Conservation (phyloP, 2,329 filamentous ascomycete species). For the Ascocoryne sarcoides region DNA sequence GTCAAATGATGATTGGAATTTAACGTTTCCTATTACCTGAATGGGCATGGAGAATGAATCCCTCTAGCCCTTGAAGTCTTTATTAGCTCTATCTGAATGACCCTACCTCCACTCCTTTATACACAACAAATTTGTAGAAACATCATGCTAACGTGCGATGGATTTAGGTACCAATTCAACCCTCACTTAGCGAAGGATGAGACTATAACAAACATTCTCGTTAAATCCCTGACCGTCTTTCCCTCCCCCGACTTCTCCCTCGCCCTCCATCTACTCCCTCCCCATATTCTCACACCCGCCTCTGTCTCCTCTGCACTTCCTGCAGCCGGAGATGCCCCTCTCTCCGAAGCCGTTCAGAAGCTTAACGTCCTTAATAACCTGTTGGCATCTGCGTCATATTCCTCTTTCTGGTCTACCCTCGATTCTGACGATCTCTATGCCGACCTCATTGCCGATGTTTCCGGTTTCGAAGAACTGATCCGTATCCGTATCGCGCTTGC, state of each 20-base stretch:
- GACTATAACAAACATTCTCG: constrained; percentile 96
- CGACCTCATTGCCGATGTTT: constrained; percentile 87
- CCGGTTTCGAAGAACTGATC: constrained; percentile 90
- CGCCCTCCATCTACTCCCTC: constrained; percentile 85
- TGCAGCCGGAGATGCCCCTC: constrained; percentile 51
- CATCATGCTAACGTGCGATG: constrained; percentile 9
- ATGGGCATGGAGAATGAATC: constrained; percentile 47
- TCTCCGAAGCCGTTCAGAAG: constrained; percentile 77
- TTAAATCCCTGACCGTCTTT: constrained; percentile 96
- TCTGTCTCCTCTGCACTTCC: constrained; percentile 39
- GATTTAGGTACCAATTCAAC: constrained; percentile 92
- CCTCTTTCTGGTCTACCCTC: constrained; percentile 84
- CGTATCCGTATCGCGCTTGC: constrained; percentile 82
- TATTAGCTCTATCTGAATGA: constrained; percentile 70
- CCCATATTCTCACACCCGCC: constrained; percentile 61
- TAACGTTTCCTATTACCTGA: constrained; percentile 99
- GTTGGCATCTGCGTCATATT: constrained; percentile 84
- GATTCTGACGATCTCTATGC: constrained; percentile 94
- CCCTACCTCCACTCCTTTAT: constrained; percentile 7
- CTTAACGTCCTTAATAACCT: constrained; percentile 62
- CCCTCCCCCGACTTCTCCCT: constrained; percentile 92
- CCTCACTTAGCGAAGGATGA: constrained; percentile 95
- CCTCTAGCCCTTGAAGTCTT: constrained; percentile 56
- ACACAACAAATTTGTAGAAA: background rate
- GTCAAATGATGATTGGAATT: constrained; percentile 61